phyloP scores from a whole-genome alignment of 164 flowering plant genomes.

The Vitis rotundifolia region DNA sequence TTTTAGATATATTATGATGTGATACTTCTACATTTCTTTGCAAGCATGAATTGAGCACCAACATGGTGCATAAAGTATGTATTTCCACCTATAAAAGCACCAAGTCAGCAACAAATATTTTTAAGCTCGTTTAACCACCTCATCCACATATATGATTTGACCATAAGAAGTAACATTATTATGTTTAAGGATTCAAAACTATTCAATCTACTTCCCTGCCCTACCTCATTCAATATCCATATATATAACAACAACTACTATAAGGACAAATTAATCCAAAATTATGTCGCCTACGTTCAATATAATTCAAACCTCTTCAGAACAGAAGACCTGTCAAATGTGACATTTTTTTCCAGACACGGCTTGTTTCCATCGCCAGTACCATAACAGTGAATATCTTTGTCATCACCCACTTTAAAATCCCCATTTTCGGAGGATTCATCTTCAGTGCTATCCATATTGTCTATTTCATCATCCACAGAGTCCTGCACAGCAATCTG shows the following conservation, averaged over 20 bases:
- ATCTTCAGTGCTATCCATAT: constrained; percentile 1
- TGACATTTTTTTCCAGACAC: constrained; percentile 14
- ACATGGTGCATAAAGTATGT: too few species aligned
- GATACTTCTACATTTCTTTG: too few species aligned
- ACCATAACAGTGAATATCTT: constrained; percentile 7
- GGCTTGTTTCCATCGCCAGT: constrained; percentile 18
- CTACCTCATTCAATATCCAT: background rate
- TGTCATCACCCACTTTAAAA: constrained; percentile 14
- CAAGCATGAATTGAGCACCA: too few species aligned
- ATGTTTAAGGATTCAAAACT: background rate
- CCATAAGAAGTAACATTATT: background rate
- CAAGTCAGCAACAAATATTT: too few species aligned
- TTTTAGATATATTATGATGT: too few species aligned
- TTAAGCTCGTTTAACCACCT: too few species aligned
- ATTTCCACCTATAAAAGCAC: too few species aligned
- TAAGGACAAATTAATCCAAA: background rate
- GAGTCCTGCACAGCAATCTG: constrained; percentile 53
- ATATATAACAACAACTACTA: background rate
- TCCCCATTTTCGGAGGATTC: constrained; percentile 22
- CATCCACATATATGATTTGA: too few species aligned
- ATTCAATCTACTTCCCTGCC: background rate
- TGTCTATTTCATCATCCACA: constrained; percentile 18
- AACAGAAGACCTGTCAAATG: constrained; percentile 7
- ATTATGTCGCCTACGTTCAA: background rate
- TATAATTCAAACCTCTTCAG: constrained; percentile 13